Evolutionary conservation across 768 basidiomycete species (phyloP), one percentile per base, ranked within the genome.

Genomic region (Psilocybe subaeruginosa): DNA sequence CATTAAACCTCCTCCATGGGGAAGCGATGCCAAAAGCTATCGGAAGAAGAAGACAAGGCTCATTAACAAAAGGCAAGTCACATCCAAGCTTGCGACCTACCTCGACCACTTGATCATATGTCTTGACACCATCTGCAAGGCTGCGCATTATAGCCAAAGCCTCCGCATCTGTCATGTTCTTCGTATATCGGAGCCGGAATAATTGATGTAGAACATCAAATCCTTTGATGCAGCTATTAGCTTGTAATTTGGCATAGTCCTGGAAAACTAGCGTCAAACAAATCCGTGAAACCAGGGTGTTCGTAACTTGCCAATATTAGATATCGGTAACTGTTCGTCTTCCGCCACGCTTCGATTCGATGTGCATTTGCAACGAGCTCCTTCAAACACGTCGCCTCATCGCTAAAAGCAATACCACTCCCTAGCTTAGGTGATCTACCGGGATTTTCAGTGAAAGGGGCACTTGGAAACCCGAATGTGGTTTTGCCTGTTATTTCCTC

Each of bases 261-360:
- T 97, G 58, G 45, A 65, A 30, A 47, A 12, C n/a, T 29, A 54
- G 29, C 30, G 45, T 51, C 59, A 54, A 72, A 8, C 61, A 66
- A 19, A 51, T 47, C 19, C 23, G 35, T 6, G n/a, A 16, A 53
- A 55, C 49, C 54, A 67, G 17, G 39, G 64, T 30, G 51, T 49
- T 17, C 33, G 37, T 27, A 51, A 70, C 58, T 31, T 65, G 96
- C 96, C 74, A 78, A 75, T 58, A 87, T 82, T 67, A 80, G 90
- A 62, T 91, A 84, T 57, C 85, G 82, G 73, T 98, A 97, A 56
- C 85, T 88, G 64, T 85, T 86, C 4, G 93, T 97, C 70, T 84
- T 84, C 63, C 92, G 80, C 97, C 97, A 99, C 7, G 90, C 96
- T 69, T 99, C 97, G 41, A 99, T 94, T 37, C 97, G 85, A 67